Evolutionary conservation across 2,329 filamentous ascomycete species (phyloP).

Genomic region (Verticillium zaregamsianum): DNA sequence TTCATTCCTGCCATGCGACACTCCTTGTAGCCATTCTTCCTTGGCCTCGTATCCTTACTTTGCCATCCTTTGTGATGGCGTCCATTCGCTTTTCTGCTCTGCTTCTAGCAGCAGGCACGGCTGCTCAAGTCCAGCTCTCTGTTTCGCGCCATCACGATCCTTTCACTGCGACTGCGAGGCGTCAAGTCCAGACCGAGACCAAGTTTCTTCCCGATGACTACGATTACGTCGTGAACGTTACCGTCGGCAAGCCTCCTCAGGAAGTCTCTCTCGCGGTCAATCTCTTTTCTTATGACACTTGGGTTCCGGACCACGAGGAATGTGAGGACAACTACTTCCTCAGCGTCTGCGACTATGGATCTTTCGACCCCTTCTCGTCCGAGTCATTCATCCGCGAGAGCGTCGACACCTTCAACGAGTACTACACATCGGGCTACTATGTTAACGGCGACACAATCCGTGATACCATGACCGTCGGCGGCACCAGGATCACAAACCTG

Average conservation of each 20-base stretch:
- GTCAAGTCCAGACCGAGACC: neutral
- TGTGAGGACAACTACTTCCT: neutral
- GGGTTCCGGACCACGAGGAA: neutral
- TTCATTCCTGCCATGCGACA: neutral
- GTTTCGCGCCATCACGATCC: neutral
- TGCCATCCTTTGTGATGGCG: neutral
- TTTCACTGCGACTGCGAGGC: neutral
- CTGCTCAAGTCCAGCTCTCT: neutral
- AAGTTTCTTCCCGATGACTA: neutral
- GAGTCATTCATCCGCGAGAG: slow-evolving; percentile 41
- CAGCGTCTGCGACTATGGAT: slow-evolving; percentile 1
- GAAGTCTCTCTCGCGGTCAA: slow-evolving; percentile 2
- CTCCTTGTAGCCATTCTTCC: neutral
- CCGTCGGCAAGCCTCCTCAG: slow-evolving; percentile 9
- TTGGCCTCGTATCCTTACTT: neutral
- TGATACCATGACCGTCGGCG: slow-evolving; percentile 43
- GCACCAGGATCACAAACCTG: slow-evolving; percentile 38
- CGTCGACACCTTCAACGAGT: slow-evolving; percentile 46
- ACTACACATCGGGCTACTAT: slow-evolving; percentile 53
- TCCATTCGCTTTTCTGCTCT: neutral
- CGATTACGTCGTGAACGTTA: slow-evolving; percentile 7
- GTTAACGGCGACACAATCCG: slow-evolving; percentile 51
- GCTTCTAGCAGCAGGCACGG: neutral
- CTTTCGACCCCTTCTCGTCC: slow-evolving; percentile 37
- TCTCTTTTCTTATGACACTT: neutral